Conservation (phyloP, 768 basidiomycete genomes). For the Naganishia onofrii region DNA sequence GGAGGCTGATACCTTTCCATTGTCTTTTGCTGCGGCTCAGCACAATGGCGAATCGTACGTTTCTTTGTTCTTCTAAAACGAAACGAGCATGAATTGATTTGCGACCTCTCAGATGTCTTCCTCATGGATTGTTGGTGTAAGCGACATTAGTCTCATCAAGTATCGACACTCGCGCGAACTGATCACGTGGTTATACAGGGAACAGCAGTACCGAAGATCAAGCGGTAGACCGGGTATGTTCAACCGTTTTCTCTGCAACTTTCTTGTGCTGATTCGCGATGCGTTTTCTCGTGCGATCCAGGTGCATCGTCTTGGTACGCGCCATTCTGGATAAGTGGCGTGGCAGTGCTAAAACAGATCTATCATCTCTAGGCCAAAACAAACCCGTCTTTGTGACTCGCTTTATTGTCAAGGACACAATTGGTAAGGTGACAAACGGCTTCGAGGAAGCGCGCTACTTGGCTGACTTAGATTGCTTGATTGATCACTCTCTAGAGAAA, state of each 20-base stretch:
- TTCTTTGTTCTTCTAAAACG: neutral
- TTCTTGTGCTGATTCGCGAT: neutral
- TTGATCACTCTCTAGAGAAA: conserved; percentile 32
- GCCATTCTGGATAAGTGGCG: neutral
- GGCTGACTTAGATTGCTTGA: neutral
- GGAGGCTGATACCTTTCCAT: neutral
- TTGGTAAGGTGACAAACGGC: conserved; percentile 22
- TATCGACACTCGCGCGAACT: neutral
- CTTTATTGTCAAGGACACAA: conserved; percentile 50
- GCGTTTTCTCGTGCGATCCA: neutral
- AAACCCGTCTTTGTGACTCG: conserved; percentile 51
- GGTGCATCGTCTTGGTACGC: conserved; percentile 13
- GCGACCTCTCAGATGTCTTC: conserved; percentile 2
- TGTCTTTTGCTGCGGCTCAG: conserved; percentile 19
- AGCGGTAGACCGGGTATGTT: conserved; percentile 50
- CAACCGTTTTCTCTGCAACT: no score
- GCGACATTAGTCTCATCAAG: neutral
- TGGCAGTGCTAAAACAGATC: neutral
- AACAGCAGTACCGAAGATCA: conserved; percentile 49
- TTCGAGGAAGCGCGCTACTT: neutral
- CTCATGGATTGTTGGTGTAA: conserved; percentile 24
- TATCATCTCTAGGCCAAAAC: conserved; percentile 42
- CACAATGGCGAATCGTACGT: conserved; percentile 50
- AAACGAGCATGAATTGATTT: neutral
- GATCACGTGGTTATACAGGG: neutral